Conservation (phyloP, 2,329 filamentous ascomycete genomes). For the Scytalidium sp. region DNA sequence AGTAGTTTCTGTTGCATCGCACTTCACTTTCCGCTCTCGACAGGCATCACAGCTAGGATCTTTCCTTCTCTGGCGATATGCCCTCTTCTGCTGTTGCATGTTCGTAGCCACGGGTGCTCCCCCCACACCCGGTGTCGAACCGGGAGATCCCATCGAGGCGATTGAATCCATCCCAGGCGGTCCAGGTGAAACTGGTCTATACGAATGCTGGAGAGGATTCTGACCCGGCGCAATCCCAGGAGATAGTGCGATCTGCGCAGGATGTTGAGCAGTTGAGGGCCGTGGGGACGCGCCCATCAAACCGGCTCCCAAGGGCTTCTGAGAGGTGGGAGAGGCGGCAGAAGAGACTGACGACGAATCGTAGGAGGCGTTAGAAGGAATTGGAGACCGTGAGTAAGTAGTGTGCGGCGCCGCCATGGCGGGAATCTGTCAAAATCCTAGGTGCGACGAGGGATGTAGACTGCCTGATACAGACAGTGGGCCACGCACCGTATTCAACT, state of each 20-base stretch:
- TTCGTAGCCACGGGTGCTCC: slow-evolving; percentile 35
- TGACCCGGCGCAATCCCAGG: slow-evolving; percentile 39
- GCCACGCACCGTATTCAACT: background rate
- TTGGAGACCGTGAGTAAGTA: slow-evolving; percentile 58
- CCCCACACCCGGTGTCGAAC: slow-evolving; percentile 49
- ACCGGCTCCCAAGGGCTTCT: slow-evolving; percentile 49
- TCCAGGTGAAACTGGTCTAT: slow-evolving; percentile 25
- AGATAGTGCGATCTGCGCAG: slow-evolving; percentile 52
- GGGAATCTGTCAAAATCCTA: background rate
- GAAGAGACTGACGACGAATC: slow-evolving; percentile 63
- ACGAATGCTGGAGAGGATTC: slow-evolving; percentile 24
- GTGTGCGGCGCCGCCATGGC: slow-evolving; percentile 56
- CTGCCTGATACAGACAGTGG: background rate
- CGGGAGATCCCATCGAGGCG: slow-evolving; percentile 55
- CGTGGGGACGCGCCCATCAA: slow-evolving; percentile 51
- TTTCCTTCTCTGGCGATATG: slow-evolving; percentile 91
- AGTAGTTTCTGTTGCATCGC: slow-evolving; percentile 92
- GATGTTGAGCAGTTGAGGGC: slow-evolving; percentile 44
- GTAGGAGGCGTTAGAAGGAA: slow-evolving; percentile 59
- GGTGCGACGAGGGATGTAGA: slow-evolving; percentile 14
- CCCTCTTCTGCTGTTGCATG: slow-evolving; percentile 78
- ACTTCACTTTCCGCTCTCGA: slow-evolving; percentile 80
- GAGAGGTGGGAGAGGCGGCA: slow-evolving; percentile 55
- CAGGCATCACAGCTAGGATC: slow-evolving; percentile 97
- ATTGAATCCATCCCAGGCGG: slow-evolving; percentile 55